Conservation (phyloP, 2,329 filamentous ascomycete genomes). For the Diaporthe longicolla region DNA sequence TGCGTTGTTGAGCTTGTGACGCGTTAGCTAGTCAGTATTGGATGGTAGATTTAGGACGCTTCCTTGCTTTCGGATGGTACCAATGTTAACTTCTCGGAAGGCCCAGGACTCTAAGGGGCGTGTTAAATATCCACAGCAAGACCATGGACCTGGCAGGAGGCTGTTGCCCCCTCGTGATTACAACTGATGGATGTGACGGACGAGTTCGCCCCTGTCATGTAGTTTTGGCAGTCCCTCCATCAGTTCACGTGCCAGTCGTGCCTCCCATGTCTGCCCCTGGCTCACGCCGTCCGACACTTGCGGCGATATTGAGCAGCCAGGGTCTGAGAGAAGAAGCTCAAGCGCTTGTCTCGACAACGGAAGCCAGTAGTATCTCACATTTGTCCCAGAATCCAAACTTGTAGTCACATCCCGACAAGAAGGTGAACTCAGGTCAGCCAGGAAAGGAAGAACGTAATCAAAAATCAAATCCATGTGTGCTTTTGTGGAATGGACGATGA, state of each 20-base stretch:
- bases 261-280: neutral
- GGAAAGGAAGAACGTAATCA: neutral
- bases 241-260: neutral
- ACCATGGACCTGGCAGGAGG: neutral
- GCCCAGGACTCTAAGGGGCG: neutral
- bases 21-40: neutral
- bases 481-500: conserved; percentile 19
- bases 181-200: neutral
- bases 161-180: neutral
- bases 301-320: neutral
- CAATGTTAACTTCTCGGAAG: neutral
- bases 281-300: neutral
- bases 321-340: neutral
- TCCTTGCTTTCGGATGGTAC: neutral
- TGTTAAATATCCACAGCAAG: neutral
- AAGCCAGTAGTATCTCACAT: neutral
- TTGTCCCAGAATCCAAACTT: neutral
- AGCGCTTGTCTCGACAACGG: neutral
- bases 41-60: neutral
- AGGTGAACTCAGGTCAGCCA: neutral
- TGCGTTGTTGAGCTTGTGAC: neutral
- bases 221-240: neutral
- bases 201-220: neutral
- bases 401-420: neutral
- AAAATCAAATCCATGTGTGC: conserved; percentile 8